These are phyloP conservation scores for Kwoniella sp. DNA, from an alignment of 768 basidiomycete genomes.

Conservation along the genomic window DNA sequence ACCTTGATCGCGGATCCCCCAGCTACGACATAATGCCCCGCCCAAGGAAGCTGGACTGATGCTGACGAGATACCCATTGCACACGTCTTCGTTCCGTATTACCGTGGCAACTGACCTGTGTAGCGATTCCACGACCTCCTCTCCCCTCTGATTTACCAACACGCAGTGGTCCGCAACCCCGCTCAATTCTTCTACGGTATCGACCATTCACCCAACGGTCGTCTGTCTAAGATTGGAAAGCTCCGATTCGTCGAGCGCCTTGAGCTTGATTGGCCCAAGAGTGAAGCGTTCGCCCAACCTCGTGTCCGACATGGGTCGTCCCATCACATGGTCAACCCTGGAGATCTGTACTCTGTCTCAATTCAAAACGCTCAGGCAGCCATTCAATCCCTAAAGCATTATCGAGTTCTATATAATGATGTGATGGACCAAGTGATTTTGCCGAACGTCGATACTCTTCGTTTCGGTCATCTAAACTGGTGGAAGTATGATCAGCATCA, in stretches of 20 bases:
- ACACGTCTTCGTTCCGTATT: too few species aligned
- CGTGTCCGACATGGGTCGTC: background rate
- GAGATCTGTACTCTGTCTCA: too few species aligned
- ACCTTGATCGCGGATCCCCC: too few species aligned
- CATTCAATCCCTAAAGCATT: too few species aligned
- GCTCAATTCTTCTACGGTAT: conserved; percentile 4
- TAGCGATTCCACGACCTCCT: conserved; percentile 13
- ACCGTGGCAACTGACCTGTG: too few species aligned
- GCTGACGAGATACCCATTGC: background rate
- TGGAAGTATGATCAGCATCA: background rate
- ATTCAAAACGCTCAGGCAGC: too few species aligned
- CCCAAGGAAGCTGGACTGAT: too few species aligned
- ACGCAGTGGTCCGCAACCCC: background rate
- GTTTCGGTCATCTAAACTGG: background rate
- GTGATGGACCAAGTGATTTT: background rate
- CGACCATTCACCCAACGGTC: background rate
- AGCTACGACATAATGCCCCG: too few species aligned
- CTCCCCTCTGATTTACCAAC: background rate
- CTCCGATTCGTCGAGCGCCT: background rate
- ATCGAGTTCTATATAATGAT: too few species aligned
- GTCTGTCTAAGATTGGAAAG: background rate
- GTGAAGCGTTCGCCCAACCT: too few species aligned
- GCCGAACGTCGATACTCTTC: background rate
- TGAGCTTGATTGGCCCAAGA: background rate
- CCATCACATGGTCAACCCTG: too few species aligned